Conservation (phyloP, 106 monocot genomes). For the Acorus calamus region DNA sequence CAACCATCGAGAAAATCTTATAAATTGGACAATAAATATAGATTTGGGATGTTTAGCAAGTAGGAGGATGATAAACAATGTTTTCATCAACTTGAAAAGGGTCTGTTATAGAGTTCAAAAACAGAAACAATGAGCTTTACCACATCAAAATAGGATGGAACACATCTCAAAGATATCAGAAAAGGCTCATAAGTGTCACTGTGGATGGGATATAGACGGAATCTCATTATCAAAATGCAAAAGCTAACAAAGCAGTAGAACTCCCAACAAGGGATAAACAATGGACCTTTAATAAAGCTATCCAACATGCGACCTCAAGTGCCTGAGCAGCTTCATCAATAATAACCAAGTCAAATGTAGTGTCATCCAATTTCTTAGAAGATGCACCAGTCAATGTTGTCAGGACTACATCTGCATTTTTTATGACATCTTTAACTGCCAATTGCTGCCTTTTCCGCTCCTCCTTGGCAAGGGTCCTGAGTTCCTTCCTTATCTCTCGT, state of each 20-base stretch:
- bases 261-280: neutral
- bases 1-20: too few relatives aligned
- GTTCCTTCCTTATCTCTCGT: slow-evolving; percentile 84
- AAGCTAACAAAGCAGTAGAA: neutral
- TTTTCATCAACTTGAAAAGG: too few relatives aligned
- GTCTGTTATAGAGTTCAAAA: too few relatives aligned
- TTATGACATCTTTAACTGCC: slow-evolving; percentile 78
- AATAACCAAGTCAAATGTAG: slow-evolving; percentile 84
- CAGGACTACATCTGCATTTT: slow-evolving; percentile 83
- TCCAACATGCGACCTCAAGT: slow-evolving; percentile 93
- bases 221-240: too few relatives aligned
- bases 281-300: slow-evolving; percentile 82
- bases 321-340: slow-evolving; percentile 99
- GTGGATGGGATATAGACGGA: too few relatives aligned
- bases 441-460: slow-evolving; percentile 87
- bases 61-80: too few relatives aligned
- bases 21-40: too few relatives aligned
- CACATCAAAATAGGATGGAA: too few relatives aligned
- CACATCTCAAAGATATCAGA: too few relatives aligned
- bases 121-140: too few relatives aligned
- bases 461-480: slow-evolving; percentile 70
- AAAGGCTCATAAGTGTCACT: too few relatives aligned
- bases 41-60: too few relatives aligned
- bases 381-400: slow-evolving; percentile 88
- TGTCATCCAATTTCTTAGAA: slow-evolving; percentile 52